Base-by-base conservation (phyloP, 345 rosid species). In the Tarenaya hassleriana region DNA sequence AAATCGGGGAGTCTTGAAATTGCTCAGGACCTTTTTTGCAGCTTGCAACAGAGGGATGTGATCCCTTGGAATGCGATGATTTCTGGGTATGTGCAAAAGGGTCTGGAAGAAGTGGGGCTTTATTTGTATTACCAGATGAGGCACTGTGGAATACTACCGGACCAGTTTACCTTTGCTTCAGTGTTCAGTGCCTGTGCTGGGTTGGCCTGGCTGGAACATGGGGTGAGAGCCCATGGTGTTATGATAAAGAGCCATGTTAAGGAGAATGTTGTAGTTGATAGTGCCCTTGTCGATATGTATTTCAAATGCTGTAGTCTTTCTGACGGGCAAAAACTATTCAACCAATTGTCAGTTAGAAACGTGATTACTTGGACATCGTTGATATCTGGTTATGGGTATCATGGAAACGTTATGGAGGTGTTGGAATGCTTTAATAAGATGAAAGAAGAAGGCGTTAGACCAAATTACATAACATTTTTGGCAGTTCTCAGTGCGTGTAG, bases 241-340 rank as follows among this genome's bases (percentile, higher is more conserved):
- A 47, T 83, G 79, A 57, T 80, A 11, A 86, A 82, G 70, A 48
- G 70, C 7, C 38, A 16, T 64, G 20, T 73, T 33, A 66, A 47
- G 47, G 71, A 73, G 32, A 86, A 86, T 56, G 73, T 78, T 44
- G 77, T 77, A 18, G 84, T 75, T 8, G 52, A 69, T 60, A 78
- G 86, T 56, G 82, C 88, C 9, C 86, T 80, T 47, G 66, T 80
- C 41, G 84, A 80, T 69, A 83, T 83, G 91, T 83, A 83, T 62
- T 85, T 79, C 50, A 85, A 82, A 68, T 79, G 90, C 72, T 73
- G 95, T 60, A 70, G 62, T 64, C 73, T 74, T 29, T 43, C 52
- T 46, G 83, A 75, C 50, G 84, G 83, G 33, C 73, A 47, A 1
- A 66, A 32, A 52, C 78, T 60, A 20, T 85, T 85, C 20, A 66